Conservation (phyloP, 768 basidiomycete genomes). For the Mycena venus region DNA sequence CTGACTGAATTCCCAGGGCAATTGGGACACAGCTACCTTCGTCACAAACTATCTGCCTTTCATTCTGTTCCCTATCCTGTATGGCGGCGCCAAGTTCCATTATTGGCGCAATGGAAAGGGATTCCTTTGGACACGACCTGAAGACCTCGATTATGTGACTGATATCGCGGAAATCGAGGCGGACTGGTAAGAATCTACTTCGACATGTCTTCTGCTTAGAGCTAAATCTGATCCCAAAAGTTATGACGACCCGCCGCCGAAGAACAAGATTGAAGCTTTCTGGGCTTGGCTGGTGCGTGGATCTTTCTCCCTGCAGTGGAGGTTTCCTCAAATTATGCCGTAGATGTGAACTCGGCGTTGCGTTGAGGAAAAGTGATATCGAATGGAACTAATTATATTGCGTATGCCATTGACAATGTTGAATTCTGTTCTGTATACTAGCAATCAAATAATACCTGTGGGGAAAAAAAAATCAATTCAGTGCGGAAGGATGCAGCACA, state of each 20-base stretch:
- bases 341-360: conserved; percentile 3
- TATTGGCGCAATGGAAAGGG: conserved; percentile 53
- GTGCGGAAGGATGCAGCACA: neutral
- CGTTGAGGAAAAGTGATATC: neutral
- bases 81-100: conserved; percentile 68
- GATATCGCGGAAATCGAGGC: conserved; percentile 80
- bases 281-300: conserved; percentile 85
- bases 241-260: conserved; percentile 80
- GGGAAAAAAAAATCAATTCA: neutral
- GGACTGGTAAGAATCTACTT: conserved; percentile 56
- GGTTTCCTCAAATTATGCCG: neutral
- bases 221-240: conserved; percentile 43
- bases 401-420: neutral
- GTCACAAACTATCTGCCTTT: conserved; percentile 87
- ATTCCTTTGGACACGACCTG: conserved; percentile 49
- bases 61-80: conserved; percentile 80
- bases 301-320: neutral
- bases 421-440: neutral
- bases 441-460: neutral
- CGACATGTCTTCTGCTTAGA: neutral
- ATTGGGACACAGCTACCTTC: conserved; percentile 71
- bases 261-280: conserved; percentile 74
- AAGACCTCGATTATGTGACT: conserved; percentile 89
- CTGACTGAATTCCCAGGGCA: conserved; percentile 28
- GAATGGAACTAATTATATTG: neutral